A percentile compares a stretch with the other conserved stretches of the same genome.
phyloP scores from a whole-genome alignment of 768 basidiomycete genomes.

The Collybia mongolica region DNA sequence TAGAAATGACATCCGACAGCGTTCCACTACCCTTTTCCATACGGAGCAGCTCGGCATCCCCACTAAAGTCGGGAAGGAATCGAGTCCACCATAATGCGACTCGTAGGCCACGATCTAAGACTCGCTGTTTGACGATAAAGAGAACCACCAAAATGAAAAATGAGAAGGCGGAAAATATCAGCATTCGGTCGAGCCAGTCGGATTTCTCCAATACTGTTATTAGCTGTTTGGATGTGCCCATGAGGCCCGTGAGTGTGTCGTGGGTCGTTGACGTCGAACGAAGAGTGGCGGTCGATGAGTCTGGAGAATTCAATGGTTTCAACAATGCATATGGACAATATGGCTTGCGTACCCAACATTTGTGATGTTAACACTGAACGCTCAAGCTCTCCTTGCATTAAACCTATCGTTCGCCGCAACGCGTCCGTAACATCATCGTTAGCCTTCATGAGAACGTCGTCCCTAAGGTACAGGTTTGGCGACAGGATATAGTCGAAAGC shows the following conservation, averaged over 20 bases:
- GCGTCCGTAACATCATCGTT: conserved; percentile 87
- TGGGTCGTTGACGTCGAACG: conserved; percentile 74
- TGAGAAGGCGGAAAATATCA: conserved; percentile 75
- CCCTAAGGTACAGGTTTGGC: conserved; percentile 35
- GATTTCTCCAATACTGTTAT: conserved; percentile 86
- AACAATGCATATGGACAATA: no score
- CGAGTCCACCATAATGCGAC: conserved; percentile 89
- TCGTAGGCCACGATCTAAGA: conserved; percentile 76
- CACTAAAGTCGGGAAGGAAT: conserved; percentile 57
- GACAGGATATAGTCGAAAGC: not conserved
- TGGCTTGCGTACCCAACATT: conserved; percentile 61
- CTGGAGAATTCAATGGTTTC: conserved; percentile 31
- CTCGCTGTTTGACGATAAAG: conserved; percentile 85
- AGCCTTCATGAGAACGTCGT: conserved; percentile 87
- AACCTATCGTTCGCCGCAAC: conserved; percentile 74
- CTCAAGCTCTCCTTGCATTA: conserved; percentile 94
- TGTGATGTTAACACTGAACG: conserved; percentile 83
- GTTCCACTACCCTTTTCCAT: conserved; percentile 31
- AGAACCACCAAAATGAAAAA: conserved; percentile 86
- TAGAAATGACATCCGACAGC: not conserved
- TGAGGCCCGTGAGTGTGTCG: conserved; percentile 66
- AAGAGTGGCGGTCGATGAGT: conserved; percentile 77
- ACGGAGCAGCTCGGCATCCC: conserved; percentile 30
- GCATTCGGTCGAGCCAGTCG: conserved; percentile 88
- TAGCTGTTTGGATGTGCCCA: conserved; percentile 80